Evolutionary conservation across 306 rosid genomes (phyloP), one percentile per base, ranked within the genome.

Genomic region (Castanopsis chinensis): DNA sequence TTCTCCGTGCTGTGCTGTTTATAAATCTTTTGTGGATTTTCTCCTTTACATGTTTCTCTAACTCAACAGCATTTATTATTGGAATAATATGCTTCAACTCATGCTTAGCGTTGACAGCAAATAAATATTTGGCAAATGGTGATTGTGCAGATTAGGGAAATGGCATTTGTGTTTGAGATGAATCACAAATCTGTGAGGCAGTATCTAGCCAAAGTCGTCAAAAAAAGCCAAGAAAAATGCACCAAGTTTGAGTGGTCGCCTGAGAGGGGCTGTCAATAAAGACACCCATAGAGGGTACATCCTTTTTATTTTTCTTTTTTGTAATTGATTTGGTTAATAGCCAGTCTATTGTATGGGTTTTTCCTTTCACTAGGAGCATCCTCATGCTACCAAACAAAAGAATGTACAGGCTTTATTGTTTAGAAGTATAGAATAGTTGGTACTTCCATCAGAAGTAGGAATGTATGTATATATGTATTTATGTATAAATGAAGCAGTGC

Each of bases 91-190:
- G 80, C 57, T 65, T 69, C 49, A 5, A 21, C 49, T 55, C 63
- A 28, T 63, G 52, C 69, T 57, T 53, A 51, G 61, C 54, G 28
- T 68, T 6, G 58, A 30, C 28, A 41, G n/a, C 67, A 45, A 57
- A 37, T 60, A 28, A 71, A 33, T 74, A 30, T 68, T 51, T 79
- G 75, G 59, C 67, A 81, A 57, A 71, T 83, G 76, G 53, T 79
- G 67, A 71, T 28, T 78, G 58, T 85, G 91, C 97, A 93, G 98
- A 87, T 93, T 76, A 85, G 83, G 64, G 93, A 73, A 69, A 79
- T 91, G 90, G 71, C 91, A 15, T 89, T 93, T 88, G 86, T 87
- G 75, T 93, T 93, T 76, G 97, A 93, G 86, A 58, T 77, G 67
- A 81, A 86, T 25, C 65, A 76, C 69, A 87, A 84, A 58, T 83